phyloP scores from a whole-genome alignment of 78 protist species.

The Dictyostelium brefeldianum region DNA sequence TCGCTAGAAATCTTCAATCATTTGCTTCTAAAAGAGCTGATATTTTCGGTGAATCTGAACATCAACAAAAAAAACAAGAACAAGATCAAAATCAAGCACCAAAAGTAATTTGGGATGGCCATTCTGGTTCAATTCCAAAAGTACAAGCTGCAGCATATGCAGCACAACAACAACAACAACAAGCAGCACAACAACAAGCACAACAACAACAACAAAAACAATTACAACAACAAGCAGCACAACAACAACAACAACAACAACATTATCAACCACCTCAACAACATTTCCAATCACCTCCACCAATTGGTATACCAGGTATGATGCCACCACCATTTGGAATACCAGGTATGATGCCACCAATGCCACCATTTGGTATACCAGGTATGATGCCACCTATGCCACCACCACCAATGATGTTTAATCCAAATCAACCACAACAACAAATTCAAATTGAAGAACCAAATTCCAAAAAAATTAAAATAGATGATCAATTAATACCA shows the following conservation, averaged over 20 bases:
- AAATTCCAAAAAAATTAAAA: constrained; percentile 31
- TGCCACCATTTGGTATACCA: constrained; percentile 55
- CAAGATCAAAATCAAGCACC: neutral
- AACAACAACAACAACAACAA: constrained; percentile 3
- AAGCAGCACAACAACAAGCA: constrained; percentile 13
- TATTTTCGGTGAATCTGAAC: constrained; percentile 73
- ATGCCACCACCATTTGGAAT: constrained; percentile 13
- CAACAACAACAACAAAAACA: constrained; percentile 14
- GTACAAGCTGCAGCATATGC: constrained; percentile 26
- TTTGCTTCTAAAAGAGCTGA: constrained; percentile 59
- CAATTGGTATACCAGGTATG: neutral
- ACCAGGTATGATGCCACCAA: constrained; percentile 32
- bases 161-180: neutral
- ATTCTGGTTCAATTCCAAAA: constrained; percentile 43
- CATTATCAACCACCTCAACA: neutral
- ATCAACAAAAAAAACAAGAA: neutral
- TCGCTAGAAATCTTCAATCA: constrained; percentile 64
- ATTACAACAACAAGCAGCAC: constrained; percentile 10
- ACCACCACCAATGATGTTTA: neutral
- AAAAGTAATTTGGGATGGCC: constrained; percentile 88
- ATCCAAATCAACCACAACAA: constrained; percentile 11
- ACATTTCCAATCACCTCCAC: neutral
- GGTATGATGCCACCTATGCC: constrained; percentile 31
- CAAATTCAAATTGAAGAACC: constrained; percentile 19
- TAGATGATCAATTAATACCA: constrained; percentile 30